Base-by-base conservation (phyloP, 169 alveolate species). In the Neospora caninum region DNA sequence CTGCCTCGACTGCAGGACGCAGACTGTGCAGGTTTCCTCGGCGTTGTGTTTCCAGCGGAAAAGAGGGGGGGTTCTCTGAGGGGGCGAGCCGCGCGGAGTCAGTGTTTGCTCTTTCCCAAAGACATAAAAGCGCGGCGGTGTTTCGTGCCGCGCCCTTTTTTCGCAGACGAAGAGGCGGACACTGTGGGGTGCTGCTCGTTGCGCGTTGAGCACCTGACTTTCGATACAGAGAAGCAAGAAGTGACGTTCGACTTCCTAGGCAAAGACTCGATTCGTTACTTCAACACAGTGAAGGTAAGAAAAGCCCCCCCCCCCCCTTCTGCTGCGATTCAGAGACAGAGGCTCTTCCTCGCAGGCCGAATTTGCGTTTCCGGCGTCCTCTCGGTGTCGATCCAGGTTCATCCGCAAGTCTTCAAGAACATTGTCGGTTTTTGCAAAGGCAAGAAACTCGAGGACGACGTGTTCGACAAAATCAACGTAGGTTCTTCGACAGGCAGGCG, bases 121-220 rank as follows among this genome's bases (percentile, higher is more conserved):
- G n/a, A n/a, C n/a, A n/a, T n/a, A 70, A 70, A 31, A 39, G 4
- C 64, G 9, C 89, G 31, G 13, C 89, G 20, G 36, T 41, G 20
- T 7, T 0, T 7, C n/a, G 13, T 82, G 38, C 89, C 9, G 22
- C 18, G 54, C 4, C 64, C 89, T 22, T 20, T 49, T 36, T 22
- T 16, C 31, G 64, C 89, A 89, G 99, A 99, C 86, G 99, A 98
- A 93, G 99, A 99, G 96, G 99, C 99, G 38, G 99, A 99, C 96
- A 99, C 99, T 0, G 99, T 99, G 58, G 99, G 99, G 67, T 99
- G 99, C 97, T 99, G 99, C 96, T 98, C 99, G 92, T 96, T 99
- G 82, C 98, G 99, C 84, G 99, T 98, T 29, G 99, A 99, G 95
- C 99, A 99, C 96, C 96, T 99, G 58, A 96, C 97, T 93, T 97